phyloP scores from a whole-genome alignment of 768 basidiomycete genomes.

The Hygrophorus pudorinus region DNA sequence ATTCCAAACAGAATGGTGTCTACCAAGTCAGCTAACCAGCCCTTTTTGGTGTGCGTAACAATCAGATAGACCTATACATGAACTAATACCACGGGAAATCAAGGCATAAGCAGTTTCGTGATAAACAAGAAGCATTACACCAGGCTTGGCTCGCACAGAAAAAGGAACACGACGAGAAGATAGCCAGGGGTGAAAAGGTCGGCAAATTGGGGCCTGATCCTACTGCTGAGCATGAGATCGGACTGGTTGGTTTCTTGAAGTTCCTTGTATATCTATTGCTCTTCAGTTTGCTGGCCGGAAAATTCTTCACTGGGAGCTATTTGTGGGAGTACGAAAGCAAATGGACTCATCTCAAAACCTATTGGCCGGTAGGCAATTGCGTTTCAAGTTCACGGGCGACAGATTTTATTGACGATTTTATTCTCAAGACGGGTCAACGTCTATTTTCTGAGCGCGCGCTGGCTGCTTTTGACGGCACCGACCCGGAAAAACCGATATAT shows the following conservation, averaged over 20 bases:
- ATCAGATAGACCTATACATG: not conserved
- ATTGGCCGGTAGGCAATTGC: constrained; percentile 45
- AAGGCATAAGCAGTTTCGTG: constrained; percentile 61
- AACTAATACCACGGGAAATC: too few species aligned
- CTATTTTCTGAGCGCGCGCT: constrained; percentile 70
- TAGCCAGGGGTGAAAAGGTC: constrained; percentile 63
- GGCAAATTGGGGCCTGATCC: constrained; percentile 69
- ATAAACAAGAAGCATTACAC: constrained; percentile 49
- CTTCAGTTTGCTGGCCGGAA: constrained; percentile 52
- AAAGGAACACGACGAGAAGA: constrained; percentile 60
- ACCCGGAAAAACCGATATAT: constrained; percentile 61
- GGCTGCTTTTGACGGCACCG: constrained; percentile 60
- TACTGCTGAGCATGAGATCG: constrained; percentile 58
- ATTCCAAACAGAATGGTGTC: constrained; percentile 65
- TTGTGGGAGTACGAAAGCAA: constrained; percentile 73
- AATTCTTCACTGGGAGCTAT: constrained; percentile 82
- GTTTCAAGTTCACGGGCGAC: not conserved
- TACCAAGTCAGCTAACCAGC: constrained; percentile 74
- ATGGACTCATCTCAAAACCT: constrained; percentile 49
- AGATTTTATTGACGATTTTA: constrained; percentile 4
- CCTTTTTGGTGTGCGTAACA: constrained; percentile 66
- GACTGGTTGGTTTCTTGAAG: constrained; percentile 55
- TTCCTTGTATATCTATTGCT: constrained; percentile 51
- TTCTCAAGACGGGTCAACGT: constrained; percentile 40
- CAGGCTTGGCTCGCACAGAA: constrained; percentile 61